phyloP scores from a whole-genome alignment of 2,329 filamentous ascomycete species.

The Fusarium sp. region DNA sequence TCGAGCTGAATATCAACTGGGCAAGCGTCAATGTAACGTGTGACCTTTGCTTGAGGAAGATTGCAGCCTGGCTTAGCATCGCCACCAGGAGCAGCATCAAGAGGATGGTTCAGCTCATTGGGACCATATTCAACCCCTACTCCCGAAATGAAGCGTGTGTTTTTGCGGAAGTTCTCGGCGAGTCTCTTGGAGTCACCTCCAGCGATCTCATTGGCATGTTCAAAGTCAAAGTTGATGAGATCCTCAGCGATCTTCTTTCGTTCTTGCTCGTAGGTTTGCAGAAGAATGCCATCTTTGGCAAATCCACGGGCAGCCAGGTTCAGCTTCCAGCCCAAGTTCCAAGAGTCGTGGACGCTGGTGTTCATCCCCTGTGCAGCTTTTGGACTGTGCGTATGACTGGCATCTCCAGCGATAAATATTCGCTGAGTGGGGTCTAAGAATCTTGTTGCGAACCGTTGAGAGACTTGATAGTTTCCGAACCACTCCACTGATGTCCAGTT shows the following conservation, averaged over 20 bases:
- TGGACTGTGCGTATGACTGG: conserved; percentile 78
- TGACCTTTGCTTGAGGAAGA: conserved; percentile 77
- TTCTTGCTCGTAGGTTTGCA: conserved; percentile 73
- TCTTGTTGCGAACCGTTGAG: conserved; percentile 75
- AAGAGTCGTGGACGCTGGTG: conserved; percentile 68
- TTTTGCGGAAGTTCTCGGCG: conserved; percentile 75
- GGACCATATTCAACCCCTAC: conserved; percentile 72
- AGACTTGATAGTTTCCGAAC: conserved; percentile 79
- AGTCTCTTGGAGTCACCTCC: conserved; percentile 72
- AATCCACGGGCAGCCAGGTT: conserved; percentile 67
- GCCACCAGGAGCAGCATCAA: conserved; percentile 54
- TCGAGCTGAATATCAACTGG: conserved; percentile 82
- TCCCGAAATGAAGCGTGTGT: conserved; percentile 79
- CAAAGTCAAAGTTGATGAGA: conserved; percentile 69
- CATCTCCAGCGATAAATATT: conserved; percentile 76
- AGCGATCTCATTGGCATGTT: conserved; percentile 68
- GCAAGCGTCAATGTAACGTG: conserved; percentile 81
- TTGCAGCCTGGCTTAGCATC: conserved; percentile 65
- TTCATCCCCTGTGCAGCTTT: conserved; percentile 80
- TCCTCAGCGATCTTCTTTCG: conserved; percentile 71
- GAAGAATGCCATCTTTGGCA: conserved; percentile 61
- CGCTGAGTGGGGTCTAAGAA: conserved; percentile 71
- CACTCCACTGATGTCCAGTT: conserved; percentile 72
- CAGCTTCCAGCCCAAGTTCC: conserved; percentile 70
- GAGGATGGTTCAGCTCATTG: conserved; percentile 62